Conservation (phyloP, 257 asterid genomes). For the Solanum virginianum region DNA sequence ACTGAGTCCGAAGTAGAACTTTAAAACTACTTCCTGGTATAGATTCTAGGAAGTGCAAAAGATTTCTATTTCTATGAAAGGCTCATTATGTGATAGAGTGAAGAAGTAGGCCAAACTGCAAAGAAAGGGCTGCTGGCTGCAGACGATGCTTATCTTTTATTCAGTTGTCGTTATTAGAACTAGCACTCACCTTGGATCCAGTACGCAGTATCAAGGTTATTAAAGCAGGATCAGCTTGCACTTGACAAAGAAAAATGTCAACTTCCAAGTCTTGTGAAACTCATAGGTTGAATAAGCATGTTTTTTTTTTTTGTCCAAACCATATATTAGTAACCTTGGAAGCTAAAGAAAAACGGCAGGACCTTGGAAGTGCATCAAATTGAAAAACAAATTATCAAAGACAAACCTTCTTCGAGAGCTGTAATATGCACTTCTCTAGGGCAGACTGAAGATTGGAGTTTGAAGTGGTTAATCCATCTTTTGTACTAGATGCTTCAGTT, state of each 20-base stretch:
- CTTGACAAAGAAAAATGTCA: neutral
- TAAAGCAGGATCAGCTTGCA: neutral
- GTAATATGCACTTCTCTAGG: constrained; percentile 30
- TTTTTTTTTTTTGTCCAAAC: neutral
- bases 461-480: constrained; percentile 8
- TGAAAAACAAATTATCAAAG: neutral
- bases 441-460: constrained; percentile 23
- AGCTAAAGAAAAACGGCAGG: neutral
- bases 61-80: neutral
- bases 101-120: neutral
- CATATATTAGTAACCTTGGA: neutral
- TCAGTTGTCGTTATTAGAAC: neutral
- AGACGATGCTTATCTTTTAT: neutral
- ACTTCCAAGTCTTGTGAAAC: neutral
- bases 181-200: neutral
- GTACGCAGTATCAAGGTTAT: neutral
- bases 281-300: neutral
- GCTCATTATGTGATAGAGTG: neutral
- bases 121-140: neutral
- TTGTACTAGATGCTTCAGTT: constrained; percentile 17
- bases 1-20: neutral
- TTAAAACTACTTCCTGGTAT: neutral
- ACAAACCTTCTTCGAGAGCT: constrained; percentile 30
- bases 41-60: neutral
- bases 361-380: neutral